phyloP scores from a whole-genome alignment of 2,329 filamentous ascomycete species.

The Sarocladiaceae sp. region DNA sequence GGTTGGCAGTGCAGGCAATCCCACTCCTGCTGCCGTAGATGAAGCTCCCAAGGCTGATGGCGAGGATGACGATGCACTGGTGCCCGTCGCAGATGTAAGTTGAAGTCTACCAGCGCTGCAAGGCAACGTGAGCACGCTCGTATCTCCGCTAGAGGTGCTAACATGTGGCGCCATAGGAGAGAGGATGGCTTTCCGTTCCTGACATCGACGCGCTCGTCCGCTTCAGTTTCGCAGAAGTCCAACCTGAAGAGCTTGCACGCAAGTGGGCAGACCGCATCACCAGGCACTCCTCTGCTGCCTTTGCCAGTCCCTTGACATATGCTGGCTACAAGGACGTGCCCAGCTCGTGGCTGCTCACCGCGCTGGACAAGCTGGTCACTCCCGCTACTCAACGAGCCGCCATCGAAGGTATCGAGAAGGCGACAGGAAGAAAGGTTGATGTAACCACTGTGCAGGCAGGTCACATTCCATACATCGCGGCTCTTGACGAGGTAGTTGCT shows the following conservation, averaged over 20 bases:
- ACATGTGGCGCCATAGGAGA: not conserved
- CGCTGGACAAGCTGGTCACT: constrained; percentile 20
- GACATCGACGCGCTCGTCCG: not conserved
- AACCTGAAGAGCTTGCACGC: not conserved
- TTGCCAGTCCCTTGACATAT: constrained; percentile 27
- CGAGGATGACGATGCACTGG: not conserved
- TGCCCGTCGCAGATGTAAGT: not conserved
- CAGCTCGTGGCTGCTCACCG: constrained; percentile 32
- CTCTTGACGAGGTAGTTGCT: not conserved
- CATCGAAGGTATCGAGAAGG: constrained; percentile 25
- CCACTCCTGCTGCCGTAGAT: not conserved
- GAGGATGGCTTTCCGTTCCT: not conserved
- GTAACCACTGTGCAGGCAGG: not conserved
- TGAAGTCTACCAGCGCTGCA: too few species aligned
- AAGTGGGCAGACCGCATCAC: not conserved
- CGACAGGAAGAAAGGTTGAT: constrained; percentile 19
- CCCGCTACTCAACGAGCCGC: not conserved
- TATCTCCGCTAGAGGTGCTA: too few species aligned
- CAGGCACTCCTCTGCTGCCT: constrained; percentile 27
- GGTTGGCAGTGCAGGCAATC: too few species aligned
- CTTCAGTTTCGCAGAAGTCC: not conserved
- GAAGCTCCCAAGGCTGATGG: too few species aligned
- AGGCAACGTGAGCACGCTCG: too few species aligned
- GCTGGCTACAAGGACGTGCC: constrained; percentile 33
- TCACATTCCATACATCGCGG: not conserved